These are phyloP conservation scores for Mortierella sp. DNA, from an alignment of 371 early-diverging fungal genomes.

Conservation along the genomic window DNA sequence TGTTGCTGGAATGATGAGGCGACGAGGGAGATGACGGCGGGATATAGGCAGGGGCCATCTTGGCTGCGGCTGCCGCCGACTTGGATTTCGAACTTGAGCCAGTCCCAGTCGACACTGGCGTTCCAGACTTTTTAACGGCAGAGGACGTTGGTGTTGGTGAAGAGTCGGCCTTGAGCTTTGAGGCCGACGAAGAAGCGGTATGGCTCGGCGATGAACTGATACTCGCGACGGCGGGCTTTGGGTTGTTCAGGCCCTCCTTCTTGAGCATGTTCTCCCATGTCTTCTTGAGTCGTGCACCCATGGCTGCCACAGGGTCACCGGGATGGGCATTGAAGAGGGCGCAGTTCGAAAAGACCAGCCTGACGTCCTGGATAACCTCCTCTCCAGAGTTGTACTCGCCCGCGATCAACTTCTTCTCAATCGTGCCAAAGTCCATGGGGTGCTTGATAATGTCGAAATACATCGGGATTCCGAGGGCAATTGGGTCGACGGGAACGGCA, in stretches of 20 bases:
- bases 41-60: slow-evolving; percentile 48
- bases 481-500: slow-evolving; percentile 80
- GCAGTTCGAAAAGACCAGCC: slow-evolving; percentile 68
- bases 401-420: slow-evolving; percentile 76
- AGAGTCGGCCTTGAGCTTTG: slow-evolving; percentile 20
- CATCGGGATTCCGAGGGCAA: slow-evolving; percentile 79
- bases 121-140: slow-evolving; percentile 13
- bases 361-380: slow-evolving; percentile 65
- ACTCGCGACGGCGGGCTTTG: slow-evolving; percentile 11
- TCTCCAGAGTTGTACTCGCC: slow-evolving; percentile 60
- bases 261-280: slow-evolving; percentile 44
- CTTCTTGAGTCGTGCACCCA: slow-evolving; percentile 44
- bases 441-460: slow-evolving; percentile 88
- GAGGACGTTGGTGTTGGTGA: slow-evolving; percentile 14
- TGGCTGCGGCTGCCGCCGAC: slow-evolving; percentile 26
- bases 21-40: slow-evolving; percentile 31
- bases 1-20: slow-evolving; percentile 16
- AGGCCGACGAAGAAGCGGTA: neutral
- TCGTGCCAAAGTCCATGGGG: slow-evolving; percentile 98
- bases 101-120: neutral
- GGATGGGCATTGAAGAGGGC: slow-evolving; percentile 52
- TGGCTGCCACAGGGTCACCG: slow-evolving; percentile 42
- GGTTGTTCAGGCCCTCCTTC: slow-evolving; percentile 42
- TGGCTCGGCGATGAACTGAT: neutral
- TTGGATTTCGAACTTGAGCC: slow-evolving; percentile 29